Conservation (phyloP, 768 basidiomycete genomes). For the Mycena pura region DNA sequence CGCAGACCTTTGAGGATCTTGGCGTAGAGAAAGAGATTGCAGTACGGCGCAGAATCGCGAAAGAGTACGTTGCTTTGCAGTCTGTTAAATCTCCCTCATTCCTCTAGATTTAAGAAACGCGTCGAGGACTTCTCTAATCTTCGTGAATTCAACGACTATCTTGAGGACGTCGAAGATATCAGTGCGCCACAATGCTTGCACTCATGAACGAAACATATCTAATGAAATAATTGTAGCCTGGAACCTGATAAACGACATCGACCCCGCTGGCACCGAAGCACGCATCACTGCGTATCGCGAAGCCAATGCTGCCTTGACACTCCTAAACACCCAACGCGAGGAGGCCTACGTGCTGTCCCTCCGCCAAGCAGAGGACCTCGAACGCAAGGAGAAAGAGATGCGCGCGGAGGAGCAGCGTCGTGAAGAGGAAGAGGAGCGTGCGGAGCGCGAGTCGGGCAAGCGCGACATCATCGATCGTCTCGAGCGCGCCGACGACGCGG, state of each 20-base stretch:
- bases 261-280: slow-evolving; percentile 81
- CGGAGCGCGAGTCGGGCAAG: slow-evolving; percentile 74
- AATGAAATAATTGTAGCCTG: slow-evolving; percentile 82
- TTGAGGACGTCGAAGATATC: slow-evolving; percentile 95
- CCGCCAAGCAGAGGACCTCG: slow-evolving; percentile 82
- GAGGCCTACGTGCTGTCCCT: slow-evolving; percentile 76
- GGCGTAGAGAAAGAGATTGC: slow-evolving; percentile 94
- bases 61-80: too few relatives aligned
- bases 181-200: slow-evolving; percentile 45
- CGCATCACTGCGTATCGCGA: slow-evolving; percentile 79
- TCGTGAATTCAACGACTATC: slow-evolving; percentile 89
- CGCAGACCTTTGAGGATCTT: slow-evolving; percentile 94
- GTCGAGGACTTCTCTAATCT: slow-evolving; percentile 87
- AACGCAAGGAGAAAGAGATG: slow-evolving; percentile 71
- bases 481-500: slow-evolving; percentile 71
- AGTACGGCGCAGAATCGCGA: slow-evolving; percentile 83
- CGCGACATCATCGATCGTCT: slow-evolving; percentile 82
- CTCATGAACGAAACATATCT: too few relatives aligned
- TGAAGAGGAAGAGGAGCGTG: slow-evolving; percentile 78
- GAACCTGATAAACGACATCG: slow-evolving; percentile 92
- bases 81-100: slow-evolving; percentile 4
- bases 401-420: slow-evolving; percentile 70
- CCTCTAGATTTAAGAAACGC: slow-evolving; percentile 88
- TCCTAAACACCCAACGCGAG: slow-evolving; percentile 83
- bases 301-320: slow-evolving; percentile 84